Evolutionary conservation across 2,329 filamentous ascomycete species (phyloP).

Genomic region (Stagonosporopsis vannaccii): DNA sequence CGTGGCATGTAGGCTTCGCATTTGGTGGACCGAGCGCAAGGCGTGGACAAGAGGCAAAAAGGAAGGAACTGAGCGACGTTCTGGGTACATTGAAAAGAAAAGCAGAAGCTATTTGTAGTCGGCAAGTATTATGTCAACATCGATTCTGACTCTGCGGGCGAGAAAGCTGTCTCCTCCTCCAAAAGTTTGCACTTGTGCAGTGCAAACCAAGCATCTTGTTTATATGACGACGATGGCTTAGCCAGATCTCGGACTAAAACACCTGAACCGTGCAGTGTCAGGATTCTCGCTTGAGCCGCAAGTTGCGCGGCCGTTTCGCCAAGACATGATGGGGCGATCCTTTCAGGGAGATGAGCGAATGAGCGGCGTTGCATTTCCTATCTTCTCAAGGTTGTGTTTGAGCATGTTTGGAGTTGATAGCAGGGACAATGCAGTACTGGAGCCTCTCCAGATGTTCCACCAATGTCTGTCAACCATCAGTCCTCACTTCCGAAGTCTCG

Average conservation of each 20-base stretch:
- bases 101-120: neutral
- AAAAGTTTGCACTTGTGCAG: neutral
- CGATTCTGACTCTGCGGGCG: neutral
- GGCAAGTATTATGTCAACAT: neutral
- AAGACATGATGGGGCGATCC: conserved; percentile 14
- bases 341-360: conserved; percentile 10
- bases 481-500: conserved; percentile 4
- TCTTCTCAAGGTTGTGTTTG: conserved; percentile 4
- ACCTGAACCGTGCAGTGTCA: neutral
- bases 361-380: conserved; percentile 1
- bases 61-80: neutral
- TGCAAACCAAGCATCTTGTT: neutral
- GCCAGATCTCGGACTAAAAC: neutral
- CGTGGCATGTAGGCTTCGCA: neutral
- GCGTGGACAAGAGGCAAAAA: neutral
- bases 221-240: neutral
- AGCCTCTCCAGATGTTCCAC: conserved; percentile 15
- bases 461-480: conserved; percentile 10
- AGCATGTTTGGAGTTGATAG: conserved; percentile 17
- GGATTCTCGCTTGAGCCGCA: conserved; percentile 12
- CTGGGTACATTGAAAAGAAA: too few species aligned
- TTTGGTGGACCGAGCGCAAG: neutral
- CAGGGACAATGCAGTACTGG: conserved; percentile 12
- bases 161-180: neutral
- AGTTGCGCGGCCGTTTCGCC: conserved; percentile 10